Conservation (phyloP, 495 filamentous ascomycete genomes). For the Tuber melanosporum region DNA sequence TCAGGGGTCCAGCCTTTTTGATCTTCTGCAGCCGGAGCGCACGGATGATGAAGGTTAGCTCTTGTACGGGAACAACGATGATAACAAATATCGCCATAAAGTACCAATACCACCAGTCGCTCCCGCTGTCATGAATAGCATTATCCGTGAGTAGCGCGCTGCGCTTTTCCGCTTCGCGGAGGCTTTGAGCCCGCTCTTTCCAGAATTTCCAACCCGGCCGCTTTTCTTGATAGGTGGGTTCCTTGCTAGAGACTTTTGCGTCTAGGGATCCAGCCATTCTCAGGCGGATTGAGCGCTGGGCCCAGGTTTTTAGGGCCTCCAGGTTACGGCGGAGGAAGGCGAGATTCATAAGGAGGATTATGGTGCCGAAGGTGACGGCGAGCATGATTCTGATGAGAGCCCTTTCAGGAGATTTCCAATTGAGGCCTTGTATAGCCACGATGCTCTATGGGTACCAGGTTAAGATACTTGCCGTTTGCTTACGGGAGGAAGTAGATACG, state of each 20-base stretch:
- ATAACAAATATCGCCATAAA: not conserved
- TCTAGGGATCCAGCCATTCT: not conserved
- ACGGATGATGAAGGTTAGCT: slow-evolving; percentile 1
- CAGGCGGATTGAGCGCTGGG: not conserved
- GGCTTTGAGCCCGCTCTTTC: not conserved
- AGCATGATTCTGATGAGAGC: not conserved
- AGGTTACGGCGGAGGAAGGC: not conserved
- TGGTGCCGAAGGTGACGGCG: not conserved
- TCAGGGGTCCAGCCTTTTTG: not conserved
- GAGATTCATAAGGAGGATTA: not conserved
- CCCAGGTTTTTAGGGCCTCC: not conserved
- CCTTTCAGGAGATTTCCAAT: not conserved
- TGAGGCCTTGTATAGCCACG: not conserved
- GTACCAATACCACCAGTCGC: slow-evolving; percentile 6
- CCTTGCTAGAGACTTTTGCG: not conserved
- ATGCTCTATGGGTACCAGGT: not conserved
- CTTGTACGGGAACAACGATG: not conserved
- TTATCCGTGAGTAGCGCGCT: not conserved
- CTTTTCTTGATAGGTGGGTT: not conserved
- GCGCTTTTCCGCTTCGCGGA: not conserved
- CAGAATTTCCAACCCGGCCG: not conserved
- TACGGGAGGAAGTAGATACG: not conserved
- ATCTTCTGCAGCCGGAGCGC: not conserved
- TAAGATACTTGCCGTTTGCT: not conserved
- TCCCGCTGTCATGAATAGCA: not conserved